A percentile compares a stretch with the other conserved stretches of the same genome.
Evolutionary conservation across 257 asterid species (phyloP).

Genomic region (Hygrophila difformis): DNA sequence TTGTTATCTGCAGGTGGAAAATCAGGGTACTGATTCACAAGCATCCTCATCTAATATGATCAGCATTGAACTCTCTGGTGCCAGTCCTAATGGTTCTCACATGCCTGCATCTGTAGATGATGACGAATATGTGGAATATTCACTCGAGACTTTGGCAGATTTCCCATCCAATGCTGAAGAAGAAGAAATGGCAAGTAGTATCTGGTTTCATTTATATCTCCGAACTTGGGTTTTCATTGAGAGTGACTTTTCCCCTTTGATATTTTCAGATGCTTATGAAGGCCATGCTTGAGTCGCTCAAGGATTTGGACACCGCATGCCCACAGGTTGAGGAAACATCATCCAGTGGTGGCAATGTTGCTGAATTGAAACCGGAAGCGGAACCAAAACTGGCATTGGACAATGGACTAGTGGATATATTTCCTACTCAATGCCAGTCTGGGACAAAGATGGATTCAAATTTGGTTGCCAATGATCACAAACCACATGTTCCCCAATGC

Average conservation of each 20-base stretch:
- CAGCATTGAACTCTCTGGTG: slow-evolving; percentile 68
- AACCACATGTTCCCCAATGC: background rate
- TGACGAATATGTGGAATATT: slow-evolving; percentile 72
- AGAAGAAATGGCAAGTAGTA: slow-evolving; percentile 64
- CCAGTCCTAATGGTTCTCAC: slow-evolving; percentile 36
- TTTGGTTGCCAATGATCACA: background rate
- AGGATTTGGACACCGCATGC: slow-evolving; percentile 30
- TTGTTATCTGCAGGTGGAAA: slow-evolving; percentile 46
- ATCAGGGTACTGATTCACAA: slow-evolving; percentile 35
- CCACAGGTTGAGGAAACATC: slow-evolving; percentile 21
- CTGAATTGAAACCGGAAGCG: slow-evolving; percentile 21
- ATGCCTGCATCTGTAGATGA: slow-evolving; percentile 50
- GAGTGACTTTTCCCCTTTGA: background rate
- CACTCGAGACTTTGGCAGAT: slow-evolving; percentile 57
- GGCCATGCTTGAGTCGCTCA: slow-evolving; percentile 74
- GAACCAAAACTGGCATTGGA: slow-evolving; percentile 14
- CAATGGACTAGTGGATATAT: slow-evolving; percentile 16
- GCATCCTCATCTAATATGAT: slow-evolving; percentile 79
- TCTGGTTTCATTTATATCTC: background rate
- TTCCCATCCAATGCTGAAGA: slow-evolving; percentile 80
- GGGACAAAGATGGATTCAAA: background rate
- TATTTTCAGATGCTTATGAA: slow-evolving; percentile 67
- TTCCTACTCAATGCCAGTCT: slow-evolving; percentile 6
- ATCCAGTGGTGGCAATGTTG: slow-evolving; percentile 20
- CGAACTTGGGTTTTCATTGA: background rate